Base-by-base conservation (phyloP, 2,329 filamentous ascomycete species). In the Aureobasidium sp. region DNA sequence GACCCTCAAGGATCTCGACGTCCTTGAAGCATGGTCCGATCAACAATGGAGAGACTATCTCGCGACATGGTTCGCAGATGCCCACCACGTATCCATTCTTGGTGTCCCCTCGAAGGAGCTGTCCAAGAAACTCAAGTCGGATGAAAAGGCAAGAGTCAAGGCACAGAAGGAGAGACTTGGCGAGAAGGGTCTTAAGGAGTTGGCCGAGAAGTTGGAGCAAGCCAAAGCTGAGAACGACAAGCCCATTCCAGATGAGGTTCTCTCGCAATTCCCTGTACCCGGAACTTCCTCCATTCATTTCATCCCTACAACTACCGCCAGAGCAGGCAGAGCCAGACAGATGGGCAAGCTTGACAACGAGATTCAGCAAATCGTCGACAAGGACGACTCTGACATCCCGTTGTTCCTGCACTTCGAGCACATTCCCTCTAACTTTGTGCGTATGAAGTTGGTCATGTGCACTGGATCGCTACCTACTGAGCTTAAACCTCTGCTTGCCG, bases 341-440 rank as follows among this genome's bases (percentile, higher is more conserved):
- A 72, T 90, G 44, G 90, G 90, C 0, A 71, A 77, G 21, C 75
- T 79, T 0, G 71, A 83, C 25, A 91, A 88, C 59, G 68, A 78
- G 3, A 80, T 88, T 4, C 93, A 98, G 68, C 77, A 81, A 56
- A 70, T 84, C 44, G 81, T 98, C 44, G 88, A 97, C 65, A 73
- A 77, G 12, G 81, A 88, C 35, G 76, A 79, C 32, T 68, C 74
- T 6, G 74, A 76, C 14, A 66, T 84, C n/a, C 86, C 89, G 0
- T 74, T 97, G 2, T 98, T 96, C 69, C 78, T 98, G n/a, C 91
- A 98, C 69, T 98, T 94, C 60, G 93, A 98, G 70, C 85, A 95
- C 63, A 90, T 97, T 12, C 85, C 86, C 2, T 94, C 88, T 55
- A 95, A 89, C 64, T 98, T 98, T 67, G 89, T 95, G 6, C 86